Percentiles rank a stretch among this genome's conserved stretches.
Evolutionary conservation across 768 basidiomycete genomes (phyloP).

Genomic region (Agrocybe pediades): DNA sequence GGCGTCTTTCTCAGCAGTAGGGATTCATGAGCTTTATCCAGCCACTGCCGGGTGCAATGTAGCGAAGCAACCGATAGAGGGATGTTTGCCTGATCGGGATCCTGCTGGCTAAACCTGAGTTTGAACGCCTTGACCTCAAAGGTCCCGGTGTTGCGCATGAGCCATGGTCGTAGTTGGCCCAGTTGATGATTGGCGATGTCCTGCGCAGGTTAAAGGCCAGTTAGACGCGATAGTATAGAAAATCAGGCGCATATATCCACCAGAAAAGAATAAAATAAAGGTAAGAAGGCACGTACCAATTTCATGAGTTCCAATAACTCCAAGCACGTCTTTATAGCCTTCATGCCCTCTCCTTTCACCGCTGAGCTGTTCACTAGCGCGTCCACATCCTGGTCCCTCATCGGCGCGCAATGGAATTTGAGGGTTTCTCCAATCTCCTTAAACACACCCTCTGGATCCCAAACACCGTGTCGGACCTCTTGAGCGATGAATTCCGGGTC

Average conservation of each 20-base stretch:
- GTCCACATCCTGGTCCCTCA: constrained; percentile 85
- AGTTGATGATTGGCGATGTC: constrained; percentile 97
- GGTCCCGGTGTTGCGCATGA: constrained; percentile 75
- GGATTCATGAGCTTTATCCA: constrained; percentile 52
- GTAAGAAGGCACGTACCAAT: constrained; percentile 58
- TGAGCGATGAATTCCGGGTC: constrained; percentile 84
- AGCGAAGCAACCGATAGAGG: constrained; percentile 35
- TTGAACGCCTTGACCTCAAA: constrained; percentile 83
- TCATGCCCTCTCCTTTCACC: constrained; percentile 62
- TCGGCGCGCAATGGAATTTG: constrained; percentile 91
- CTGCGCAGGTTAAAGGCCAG: constrained; percentile 39
- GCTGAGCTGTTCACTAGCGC: constrained; percentile 76
- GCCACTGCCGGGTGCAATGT: constrained; percentile 65
- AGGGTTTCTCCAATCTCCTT: constrained; percentile 76
- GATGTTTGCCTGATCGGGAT: not conserved
- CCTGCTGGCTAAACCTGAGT: constrained; percentile 45
- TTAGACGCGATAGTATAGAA: not conserved
- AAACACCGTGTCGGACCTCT: constrained; percentile 74
- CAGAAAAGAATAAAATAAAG: constrained; percentile 11
- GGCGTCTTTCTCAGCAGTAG: constrained; percentile 39
- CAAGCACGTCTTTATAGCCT: constrained; percentile 79
- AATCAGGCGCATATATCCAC: constrained; percentile 18
- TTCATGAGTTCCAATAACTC: constrained; percentile 96
- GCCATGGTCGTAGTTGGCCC: constrained; percentile 88
- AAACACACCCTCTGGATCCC: constrained; percentile 81